Evolutionary conservation across 2,329 filamentous ascomycete genomes (phyloP), one percentile per base, ranked within the genome.

Genomic region (Beauveria caledonica): DNA sequence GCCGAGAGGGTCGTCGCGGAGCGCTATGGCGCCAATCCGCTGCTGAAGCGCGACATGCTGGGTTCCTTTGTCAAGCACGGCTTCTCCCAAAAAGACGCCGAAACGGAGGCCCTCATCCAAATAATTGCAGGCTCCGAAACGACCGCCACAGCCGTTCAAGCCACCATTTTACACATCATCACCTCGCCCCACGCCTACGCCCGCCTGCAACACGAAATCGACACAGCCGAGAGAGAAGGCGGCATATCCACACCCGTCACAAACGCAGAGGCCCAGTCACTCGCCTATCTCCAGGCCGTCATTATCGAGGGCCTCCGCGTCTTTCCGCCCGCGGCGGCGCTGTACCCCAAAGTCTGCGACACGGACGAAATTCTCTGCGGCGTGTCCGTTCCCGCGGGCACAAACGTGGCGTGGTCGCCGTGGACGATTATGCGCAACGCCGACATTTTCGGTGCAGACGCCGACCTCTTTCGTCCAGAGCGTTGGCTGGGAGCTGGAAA

Each of bases 121-220:
- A 71, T 73, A 21, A 60, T 63, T 44, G 80, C 79, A 6, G 81
- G 80, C 5, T 78, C 78, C 3, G 80, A 83, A 62, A 81, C 78
- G 5, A 79, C 78, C 0, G 77, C 80, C 0, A 78, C 76, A 0
- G 74, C 76, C 4, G 72, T 83, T 13, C 76, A 79, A 3, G 70
- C 75, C 36, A 79, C 75, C 9, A 55, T 82, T 44, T 73, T 81
- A 39, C 76, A 78, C 65, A 67, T 82, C 61, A 73, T 75, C 40
- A 78, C 74, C n/a, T 74, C 73, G 39, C 78, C 77, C 0, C 69
- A 69, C 2, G 72, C 79, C 0, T 74, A 77, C 58, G 58, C 63
- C 4, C 74, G 72, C 13, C 68, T 83, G 1, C 73, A 76, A 10
- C 65, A 66, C 0, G 80, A 83, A 63, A 74, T 80, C 48, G 71